Evolutionary conservation across 202 grass and related monocot genomes (phyloP).

Genomic region (Setaria viridis): DNA sequence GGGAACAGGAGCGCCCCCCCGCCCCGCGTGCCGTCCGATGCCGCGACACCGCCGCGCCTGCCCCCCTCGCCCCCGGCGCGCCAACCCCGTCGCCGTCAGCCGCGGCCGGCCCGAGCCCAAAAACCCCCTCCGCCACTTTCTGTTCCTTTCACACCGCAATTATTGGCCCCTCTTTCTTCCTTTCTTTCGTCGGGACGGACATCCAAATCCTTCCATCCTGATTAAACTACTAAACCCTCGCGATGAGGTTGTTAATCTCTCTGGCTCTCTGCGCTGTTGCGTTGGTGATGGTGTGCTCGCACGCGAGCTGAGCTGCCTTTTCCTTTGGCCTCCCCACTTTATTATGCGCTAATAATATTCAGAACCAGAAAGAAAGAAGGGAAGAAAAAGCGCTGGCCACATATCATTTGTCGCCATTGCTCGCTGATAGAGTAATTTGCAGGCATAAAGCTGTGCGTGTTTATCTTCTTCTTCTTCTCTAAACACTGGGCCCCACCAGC

Average conservation of each 20-base stretch:
- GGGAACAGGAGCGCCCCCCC: constrained; percentile 21
- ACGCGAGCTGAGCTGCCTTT: constrained; percentile 6
- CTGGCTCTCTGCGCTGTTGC: neutral
- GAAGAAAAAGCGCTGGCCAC: neutral
- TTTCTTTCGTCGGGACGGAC: neutral
- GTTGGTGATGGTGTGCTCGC: neutral
- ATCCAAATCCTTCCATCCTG: neutral
- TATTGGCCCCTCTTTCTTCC: neutral
- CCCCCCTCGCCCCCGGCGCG: neutral
- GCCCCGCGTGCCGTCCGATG: constrained; percentile 40
- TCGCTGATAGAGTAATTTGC: neutral
- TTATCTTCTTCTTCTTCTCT: neutral
- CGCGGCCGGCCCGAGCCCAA: neutral
- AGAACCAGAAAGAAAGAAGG: neutral
- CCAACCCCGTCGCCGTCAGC: neutral
- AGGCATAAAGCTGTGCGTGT: neutral
- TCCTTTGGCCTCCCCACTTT: neutral
- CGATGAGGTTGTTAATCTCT: neutral
- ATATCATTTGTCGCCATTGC: constrained; percentile 40
- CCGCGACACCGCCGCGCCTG: constrained; percentile 37
- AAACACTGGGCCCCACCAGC: neutral
- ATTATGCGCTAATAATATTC: constrained; percentile 35
- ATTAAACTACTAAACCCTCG: constrained; percentile 13
- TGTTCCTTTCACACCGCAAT: constrained; percentile 28
- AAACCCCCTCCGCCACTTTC: constrained; percentile 1